These are phyloP conservation scores for Mantamonas sphyraenae DNA, from an alignment of 78 protist genomes.

Conservation along the genomic window DNA sequence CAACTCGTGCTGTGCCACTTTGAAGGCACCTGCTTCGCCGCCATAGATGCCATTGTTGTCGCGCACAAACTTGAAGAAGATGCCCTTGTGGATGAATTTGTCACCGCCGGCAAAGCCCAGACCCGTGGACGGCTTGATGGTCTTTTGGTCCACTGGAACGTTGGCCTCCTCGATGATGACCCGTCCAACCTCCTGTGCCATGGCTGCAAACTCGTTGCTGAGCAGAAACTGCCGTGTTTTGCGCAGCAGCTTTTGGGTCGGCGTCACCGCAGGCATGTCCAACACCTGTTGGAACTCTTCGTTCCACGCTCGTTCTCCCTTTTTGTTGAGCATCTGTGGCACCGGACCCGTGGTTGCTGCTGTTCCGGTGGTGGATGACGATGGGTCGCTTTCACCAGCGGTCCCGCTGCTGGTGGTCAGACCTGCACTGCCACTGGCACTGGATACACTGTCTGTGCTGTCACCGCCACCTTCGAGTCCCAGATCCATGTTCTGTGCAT, in stretches of 20 bases:
- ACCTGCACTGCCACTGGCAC: too few species aligned
- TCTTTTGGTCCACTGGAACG: not conserved
- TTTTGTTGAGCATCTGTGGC: too few species aligned
- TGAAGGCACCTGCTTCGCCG: not conserved
- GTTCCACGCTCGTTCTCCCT: not conserved
- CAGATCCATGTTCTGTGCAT: too few species aligned
- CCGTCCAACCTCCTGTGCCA: not conserved
- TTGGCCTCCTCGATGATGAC: not conserved
- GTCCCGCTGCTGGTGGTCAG: too few species aligned
- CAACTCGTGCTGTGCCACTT: not conserved
- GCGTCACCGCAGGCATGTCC: not conserved
- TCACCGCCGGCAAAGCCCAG: not conserved
- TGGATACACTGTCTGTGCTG: too few species aligned
- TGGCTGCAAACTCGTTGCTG: not conserved
- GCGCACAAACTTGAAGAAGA: not conserved
- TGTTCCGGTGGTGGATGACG: too few species aligned
- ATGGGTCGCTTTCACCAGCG: too few species aligned
- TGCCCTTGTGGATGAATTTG: not conserved
- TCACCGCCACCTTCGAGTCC: too few species aligned
- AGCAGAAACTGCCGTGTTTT: not conserved
- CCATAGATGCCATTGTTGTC: not conserved
- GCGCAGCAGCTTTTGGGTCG: not conserved
- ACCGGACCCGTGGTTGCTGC: too few species aligned
- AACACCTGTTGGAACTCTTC: not conserved
- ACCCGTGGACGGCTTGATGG: not conserved